A percentile compares a stretch with the other conserved stretches of the same genome.
phyloP scores from a whole-genome alignment of 164 flowering plant genomes.

The Piper betle region DNA sequence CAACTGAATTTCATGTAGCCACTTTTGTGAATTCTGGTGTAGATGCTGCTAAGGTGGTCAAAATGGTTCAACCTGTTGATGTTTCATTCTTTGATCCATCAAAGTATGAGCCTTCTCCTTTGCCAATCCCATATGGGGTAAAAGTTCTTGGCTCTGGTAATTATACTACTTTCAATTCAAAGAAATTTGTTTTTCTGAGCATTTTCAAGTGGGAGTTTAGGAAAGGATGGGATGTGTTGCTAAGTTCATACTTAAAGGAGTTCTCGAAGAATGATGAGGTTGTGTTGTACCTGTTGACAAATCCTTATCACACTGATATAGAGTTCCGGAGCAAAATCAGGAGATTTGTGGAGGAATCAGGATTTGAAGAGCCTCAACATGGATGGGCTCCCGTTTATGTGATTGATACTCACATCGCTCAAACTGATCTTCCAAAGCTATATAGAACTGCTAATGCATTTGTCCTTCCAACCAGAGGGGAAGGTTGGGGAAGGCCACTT shows the following conservation, averaged over 20 bases:
- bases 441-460: conserved; percentile 63
- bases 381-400: conserved; percentile 59
- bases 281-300: conserved; percentile 43
- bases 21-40: conserved; percentile 56
- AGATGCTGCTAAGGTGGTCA: conserved; percentile 50
- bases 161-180: not conserved
- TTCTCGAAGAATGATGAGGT: conserved; percentile 41
- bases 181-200: conserved; percentile 57
- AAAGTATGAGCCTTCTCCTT: conserved; percentile 27
- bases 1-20: conserved; percentile 62
- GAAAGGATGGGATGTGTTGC: conserved; percentile 78
- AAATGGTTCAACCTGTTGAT: conserved; percentile 64
- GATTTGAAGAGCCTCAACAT: conserved; percentile 26
- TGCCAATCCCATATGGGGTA: conserved; percentile 21
- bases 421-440: conserved; percentile 45
- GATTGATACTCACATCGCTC: conserved; percentile 49
- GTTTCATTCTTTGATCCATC: conserved; percentile 50
- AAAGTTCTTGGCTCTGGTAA: conserved; percentile 26
- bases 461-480: conserved; percentile 74
- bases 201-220: conserved; percentile 77
- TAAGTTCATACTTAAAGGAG: conserved; percentile 54
- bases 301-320: conserved; percentile 47
- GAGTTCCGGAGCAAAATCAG: conserved; percentile 47
- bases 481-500: conserved; percentile 73
- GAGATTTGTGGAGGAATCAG: conserved; percentile 37